These are phyloP conservation scores for Podaxis sp. DNA, from an alignment of 768 basidiomycete genomes.

Conservation along the genomic window DNA sequence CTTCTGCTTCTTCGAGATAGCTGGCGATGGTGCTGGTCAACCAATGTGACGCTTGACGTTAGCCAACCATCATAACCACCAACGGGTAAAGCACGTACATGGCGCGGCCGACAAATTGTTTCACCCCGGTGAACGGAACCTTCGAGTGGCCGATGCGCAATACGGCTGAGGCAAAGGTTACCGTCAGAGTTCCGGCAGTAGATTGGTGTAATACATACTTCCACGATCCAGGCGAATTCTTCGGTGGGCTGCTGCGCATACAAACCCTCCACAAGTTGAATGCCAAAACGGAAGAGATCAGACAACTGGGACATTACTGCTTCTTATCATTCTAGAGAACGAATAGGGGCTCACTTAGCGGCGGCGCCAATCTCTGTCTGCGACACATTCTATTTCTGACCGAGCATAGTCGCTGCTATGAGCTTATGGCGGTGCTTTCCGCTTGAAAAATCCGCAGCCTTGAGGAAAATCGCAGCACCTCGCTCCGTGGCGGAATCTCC, in stretches of 20 bases:
- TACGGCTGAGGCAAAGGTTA: slow-evolving; percentile 55
- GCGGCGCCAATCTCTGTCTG: slow-evolving; percentile 99
- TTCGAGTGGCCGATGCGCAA: slow-evolving; percentile 94
- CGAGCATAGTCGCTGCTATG: slow-evolving; percentile 94
- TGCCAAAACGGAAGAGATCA: slow-evolving; percentile 96
- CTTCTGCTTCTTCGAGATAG: slow-evolving; percentile 86
- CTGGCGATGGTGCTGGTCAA: slow-evolving; percentile 79
- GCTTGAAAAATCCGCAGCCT: slow-evolving; percentile 93
- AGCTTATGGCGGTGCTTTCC: slow-evolving; percentile 96
- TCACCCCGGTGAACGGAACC: slow-evolving; percentile 92
- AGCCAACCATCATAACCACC: slow-evolving; percentile 3
- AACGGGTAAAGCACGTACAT: slow-evolving; percentile 54
- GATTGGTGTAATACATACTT: slow-evolving; percentile 62
- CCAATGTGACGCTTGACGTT: slow-evolving; percentile 43
- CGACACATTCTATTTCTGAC: slow-evolving; percentile 99
- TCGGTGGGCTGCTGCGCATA: slow-evolving; percentile 85
- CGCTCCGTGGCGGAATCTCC: slow-evolving; percentile 95
- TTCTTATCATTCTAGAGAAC: neutral
- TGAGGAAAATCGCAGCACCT: slow-evolving; percentile 97
- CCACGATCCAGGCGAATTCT: slow-evolving; percentile 87
- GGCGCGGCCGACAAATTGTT: slow-evolving; percentile 92
- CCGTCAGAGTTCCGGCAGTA: neutral
- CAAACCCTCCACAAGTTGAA: slow-evolving; percentile 94
- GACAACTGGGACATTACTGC: slow-evolving; percentile 46
- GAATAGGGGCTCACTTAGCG: slow-evolving; percentile 65